Percentiles rank a stretch among this genome's conserved stretches.
Evolutionary conservation across 768 basidiomycete species (phyloP).

Genomic region (Amanita fuliginea): DNA sequence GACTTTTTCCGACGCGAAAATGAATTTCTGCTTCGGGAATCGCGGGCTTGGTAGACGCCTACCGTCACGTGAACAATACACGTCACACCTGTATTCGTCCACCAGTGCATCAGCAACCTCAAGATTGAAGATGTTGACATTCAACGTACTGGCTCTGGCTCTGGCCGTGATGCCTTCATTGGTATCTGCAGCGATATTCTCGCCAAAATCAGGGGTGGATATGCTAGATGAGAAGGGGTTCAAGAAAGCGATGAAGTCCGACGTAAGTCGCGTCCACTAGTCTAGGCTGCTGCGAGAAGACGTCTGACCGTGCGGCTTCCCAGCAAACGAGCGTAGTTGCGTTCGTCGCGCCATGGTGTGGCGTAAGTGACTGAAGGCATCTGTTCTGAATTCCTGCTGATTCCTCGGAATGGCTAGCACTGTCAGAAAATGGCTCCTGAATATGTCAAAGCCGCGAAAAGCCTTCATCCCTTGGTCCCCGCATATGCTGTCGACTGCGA

Average conservation of each 20-base stretch:
- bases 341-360: conserved; percentile 94
- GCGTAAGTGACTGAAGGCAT: conserved; percentile 35
- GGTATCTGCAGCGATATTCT: conserved; percentile 39
- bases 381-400: neutral
- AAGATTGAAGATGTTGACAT: conserved; percentile 25
- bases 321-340: conserved; percentile 75
- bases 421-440: conserved; percentile 83
- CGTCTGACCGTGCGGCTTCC: neutral
- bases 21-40: too few species aligned
- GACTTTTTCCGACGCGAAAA: too few species aligned
- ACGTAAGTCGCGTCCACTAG: conserved; percentile 40
- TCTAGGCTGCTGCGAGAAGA: neutral
- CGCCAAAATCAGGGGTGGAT: conserved; percentile 52
- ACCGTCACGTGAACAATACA: too few species aligned
- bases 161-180: conserved; percentile 33
- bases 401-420: conserved; percentile 40
- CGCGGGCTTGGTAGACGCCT: too few species aligned
- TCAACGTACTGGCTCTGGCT: conserved; percentile 22
- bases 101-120: neutral
- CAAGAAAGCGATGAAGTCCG: conserved; percentile 60
- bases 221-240: conserved; percentile 63
- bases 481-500: conserved; percentile 94
- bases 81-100: too few species aligned
- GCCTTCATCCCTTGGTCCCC: conserved; percentile 72
- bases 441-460: conserved; percentile 70